phyloP scores from a whole-genome alignment of 2,329 filamentous ascomycete genomes.

The Shiraia bambusicola region DNA sequence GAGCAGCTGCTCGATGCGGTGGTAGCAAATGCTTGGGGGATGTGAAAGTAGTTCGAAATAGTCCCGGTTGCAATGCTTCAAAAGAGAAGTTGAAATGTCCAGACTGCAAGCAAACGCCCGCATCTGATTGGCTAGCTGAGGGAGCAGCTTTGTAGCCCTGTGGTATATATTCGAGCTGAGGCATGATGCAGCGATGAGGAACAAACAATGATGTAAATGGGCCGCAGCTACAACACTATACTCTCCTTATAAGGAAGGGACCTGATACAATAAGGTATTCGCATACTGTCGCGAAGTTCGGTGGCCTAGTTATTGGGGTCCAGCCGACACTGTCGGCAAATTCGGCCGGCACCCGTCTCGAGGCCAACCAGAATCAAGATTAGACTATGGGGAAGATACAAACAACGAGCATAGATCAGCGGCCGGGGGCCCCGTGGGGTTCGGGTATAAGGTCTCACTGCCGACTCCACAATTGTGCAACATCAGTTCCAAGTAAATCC shows the following conservation, averaged over 20 bases:
- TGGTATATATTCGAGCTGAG: constrained; percentile 52
- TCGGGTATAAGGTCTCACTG: constrained; percentile 12
- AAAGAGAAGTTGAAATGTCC: constrained; percentile 60
- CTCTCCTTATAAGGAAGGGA: not conserved
- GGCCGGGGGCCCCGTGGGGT: constrained; percentile 34
- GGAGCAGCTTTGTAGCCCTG: constrained; percentile 33
- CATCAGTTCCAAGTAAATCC: constrained; percentile 1
- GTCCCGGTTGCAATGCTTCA: constrained; percentile 60
- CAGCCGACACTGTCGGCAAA: constrained; percentile 10
- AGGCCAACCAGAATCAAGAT: not conserved
- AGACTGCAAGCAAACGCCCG: constrained; percentile 47
- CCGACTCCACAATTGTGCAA: constrained; percentile 10
- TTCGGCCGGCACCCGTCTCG: constrained; percentile 9
- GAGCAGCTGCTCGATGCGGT: constrained; percentile 62
- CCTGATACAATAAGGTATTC: no score
- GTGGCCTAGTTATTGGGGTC: not conserved
- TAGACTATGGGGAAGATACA: constrained; percentile 21
- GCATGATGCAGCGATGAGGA: constrained; percentile 41
- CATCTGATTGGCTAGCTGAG: constrained; percentile 18
- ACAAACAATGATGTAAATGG: not conserved
- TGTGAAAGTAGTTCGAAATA: constrained; percentile 69
- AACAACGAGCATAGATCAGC: constrained; percentile 4
- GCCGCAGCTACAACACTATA: not conserved
- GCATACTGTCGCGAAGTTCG: not conserved
- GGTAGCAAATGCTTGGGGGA: constrained; percentile 63